Conservation (phyloP, 768 basidiomycete genomes). For the Sistotremastrum suecicum region DNA sequence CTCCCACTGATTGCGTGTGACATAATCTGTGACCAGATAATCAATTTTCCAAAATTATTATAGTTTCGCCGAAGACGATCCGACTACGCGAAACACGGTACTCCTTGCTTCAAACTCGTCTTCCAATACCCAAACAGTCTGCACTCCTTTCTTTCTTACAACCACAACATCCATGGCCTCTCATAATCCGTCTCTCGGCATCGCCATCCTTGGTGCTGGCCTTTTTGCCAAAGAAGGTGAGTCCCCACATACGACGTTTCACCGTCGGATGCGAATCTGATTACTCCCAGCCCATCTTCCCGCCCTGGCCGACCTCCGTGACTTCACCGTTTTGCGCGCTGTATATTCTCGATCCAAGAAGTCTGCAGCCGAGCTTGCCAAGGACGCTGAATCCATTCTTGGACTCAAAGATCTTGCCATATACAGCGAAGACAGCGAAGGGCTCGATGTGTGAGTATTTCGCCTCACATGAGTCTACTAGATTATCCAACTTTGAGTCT, state of each 20-base stretch:
- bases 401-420: constrained; percentile 27
- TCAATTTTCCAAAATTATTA: too few species aligned
- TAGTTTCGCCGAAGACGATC: too few species aligned
- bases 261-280: constrained; percentile 5
- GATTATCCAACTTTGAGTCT: too few species aligned
- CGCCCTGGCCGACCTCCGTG: constrained; percentile 40
- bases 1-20: too few species aligned
- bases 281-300: constrained; percentile 57
- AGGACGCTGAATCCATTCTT: constrained; percentile 27
- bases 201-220: constrained; percentile 73
- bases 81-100: too few species aligned
- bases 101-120: too few species aligned
- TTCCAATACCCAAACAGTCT: too few species aligned
- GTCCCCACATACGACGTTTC: constrained; percentile 14
- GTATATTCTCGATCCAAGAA: constrained; percentile 69
- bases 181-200: constrained; percentile 16
- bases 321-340: constrained; percentile 40
- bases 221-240: constrained; percentile 64
- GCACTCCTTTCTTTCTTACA: too few species aligned
- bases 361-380: constrained; percentile 39
- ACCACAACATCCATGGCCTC: too few species aligned
- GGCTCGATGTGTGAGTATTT: constrained; percentile 13
- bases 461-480: too few species aligned
- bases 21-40: too few species aligned
- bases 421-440: constrained; percentile 41